Conservation (phyloP, 2,329 filamentous ascomycete species). For the Xylariaceae sp. region DNA sequence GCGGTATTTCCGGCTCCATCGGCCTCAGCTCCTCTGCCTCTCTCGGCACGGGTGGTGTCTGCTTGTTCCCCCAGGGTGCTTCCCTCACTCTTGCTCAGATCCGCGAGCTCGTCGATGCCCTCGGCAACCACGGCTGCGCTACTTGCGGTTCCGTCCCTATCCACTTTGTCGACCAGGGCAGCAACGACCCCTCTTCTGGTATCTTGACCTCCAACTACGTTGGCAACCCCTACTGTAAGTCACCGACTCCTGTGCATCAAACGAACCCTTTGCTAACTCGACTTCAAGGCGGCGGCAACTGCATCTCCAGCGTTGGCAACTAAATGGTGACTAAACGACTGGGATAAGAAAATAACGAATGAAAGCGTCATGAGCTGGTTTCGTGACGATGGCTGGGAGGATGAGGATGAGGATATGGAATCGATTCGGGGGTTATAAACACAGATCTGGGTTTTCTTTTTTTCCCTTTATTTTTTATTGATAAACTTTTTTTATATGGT, state of each 20-base stretch:
- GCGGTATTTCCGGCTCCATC: slow-evolving; percentile 14
- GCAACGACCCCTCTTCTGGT: slow-evolving; percentile 17
- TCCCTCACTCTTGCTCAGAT: slow-evolving; percentile 16
- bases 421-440: too few species aligned
- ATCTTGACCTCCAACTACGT: slow-evolving; percentile 22
- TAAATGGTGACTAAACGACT: too few species aligned
- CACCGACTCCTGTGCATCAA: too few species aligned
- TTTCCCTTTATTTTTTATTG: too few species aligned
- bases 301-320: not conserved
- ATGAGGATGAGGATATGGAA: too few species aligned
- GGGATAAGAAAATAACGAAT: too few species aligned
- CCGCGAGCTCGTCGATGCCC: slow-evolving; percentile 15
- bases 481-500: too few species aligned
- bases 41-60: slow-evolving; percentile 16
- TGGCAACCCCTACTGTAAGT: not conserved
- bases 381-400: too few species aligned
- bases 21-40: not conserved
- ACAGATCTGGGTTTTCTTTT: too few species aligned
- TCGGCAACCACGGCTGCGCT: slow-evolving; percentile 16
- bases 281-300: not conserved
- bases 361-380: too few species aligned
- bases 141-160: slow-evolving; percentile 21
- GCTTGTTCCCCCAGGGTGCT: slow-evolving; percentile 19
- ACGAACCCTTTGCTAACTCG: too few species aligned
- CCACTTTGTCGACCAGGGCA: slow-evolving; percentile 18